Base-by-base conservation (phyloP, 2,329 filamentous ascomycete species). In the Botryosphaeria agaves region DNA sequence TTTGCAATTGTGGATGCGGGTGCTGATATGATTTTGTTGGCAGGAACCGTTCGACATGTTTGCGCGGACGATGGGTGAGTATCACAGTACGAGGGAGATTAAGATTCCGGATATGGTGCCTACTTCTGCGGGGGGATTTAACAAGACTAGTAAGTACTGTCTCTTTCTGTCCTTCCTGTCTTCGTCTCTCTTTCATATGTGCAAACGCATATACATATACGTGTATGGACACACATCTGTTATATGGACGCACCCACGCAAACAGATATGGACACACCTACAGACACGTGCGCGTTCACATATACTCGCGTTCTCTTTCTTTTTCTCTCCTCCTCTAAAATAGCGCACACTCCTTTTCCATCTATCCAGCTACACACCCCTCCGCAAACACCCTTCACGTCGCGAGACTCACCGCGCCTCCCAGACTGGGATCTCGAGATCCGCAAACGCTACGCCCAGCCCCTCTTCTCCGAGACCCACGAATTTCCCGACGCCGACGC, bases 101-200 rank as follows among this genome's bases (percentile, higher is more conserved):
- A 65, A 63, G 42, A 47, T 64, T 26, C 61, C 65, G 17, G 66
- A 75, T 18, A 69, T 81, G 33, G 66, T 72, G 6, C 73, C 76
- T 16, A 65, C 74, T 17, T 74, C 72, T 45, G 76, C 76, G 15
- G 76, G 72, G 17, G 77, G 77, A 14, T 64, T 87, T 27, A 84
- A 81, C 41, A 83, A 87, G 62, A 91, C 66, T 20, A 72, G 77
- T 83, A 62, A 48, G 74, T 56, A n/a, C n/a, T n/a, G n/a, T n/a
- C n/a, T n/a, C n/a, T n/a, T n/a, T n/a, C n/a, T n/a, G n/a, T 17
- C 14, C 16, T 18, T 17, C 30, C 29, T 18, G 18, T 23, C 21
- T 32, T 27, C 11, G 16, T 16, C 17, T 19, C 19, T 18, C 21
- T n/a, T n/a, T n/a, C n/a, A n/a, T n/a, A n/a, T n/a, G n/a, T n/a